These are phyloP conservation scores for Blastobotrys chiropterorum DNA, from an alignment of 805 yeast genomes.

Conservation along the genomic window DNA sequence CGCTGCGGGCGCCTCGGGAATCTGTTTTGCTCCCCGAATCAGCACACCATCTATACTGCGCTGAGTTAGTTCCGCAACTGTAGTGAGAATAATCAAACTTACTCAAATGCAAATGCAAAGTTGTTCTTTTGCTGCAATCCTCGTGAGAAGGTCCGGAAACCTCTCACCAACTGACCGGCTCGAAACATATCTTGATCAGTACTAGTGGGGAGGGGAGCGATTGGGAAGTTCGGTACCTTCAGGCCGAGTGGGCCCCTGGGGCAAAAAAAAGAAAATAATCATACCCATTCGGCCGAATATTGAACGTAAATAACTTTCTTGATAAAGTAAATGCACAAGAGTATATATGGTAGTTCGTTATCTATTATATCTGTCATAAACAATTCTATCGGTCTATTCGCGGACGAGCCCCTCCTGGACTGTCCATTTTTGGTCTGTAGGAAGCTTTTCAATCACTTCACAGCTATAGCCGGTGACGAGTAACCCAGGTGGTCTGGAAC, in stretches of 20 bases:
- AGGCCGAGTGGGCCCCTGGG: too few species aligned
- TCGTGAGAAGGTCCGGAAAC: neutral
- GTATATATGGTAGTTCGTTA: neutral
- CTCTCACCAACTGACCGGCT: neutral
- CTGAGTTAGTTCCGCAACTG: neutral
- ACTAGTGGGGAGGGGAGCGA: neutral
- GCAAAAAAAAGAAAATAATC: too few species aligned
- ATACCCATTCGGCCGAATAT: too few species aligned
- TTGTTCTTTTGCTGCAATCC: neutral
- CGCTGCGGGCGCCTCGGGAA: constrained; percentile 60
- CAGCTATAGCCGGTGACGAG: constrained; percentile 79
- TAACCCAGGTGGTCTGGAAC: constrained; percentile 90
- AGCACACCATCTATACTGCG: constrained; percentile 76
- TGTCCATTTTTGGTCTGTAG: constrained; percentile 34
- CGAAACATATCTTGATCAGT: neutral
- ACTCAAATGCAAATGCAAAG: constrained; percentile 26
- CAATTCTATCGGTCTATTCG: neutral
- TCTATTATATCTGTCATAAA: neutral
- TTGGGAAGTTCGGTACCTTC: neutral
- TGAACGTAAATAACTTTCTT: too few species aligned
- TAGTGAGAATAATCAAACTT: neutral
- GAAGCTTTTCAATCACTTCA: constrained; percentile 37
- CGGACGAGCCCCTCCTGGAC: constrained; percentile 40
- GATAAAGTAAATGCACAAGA: too few species aligned
- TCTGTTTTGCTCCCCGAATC: constrained; percentile 62